Evolutionary conservation across 1,139 yeast genomes (phyloP).

Genomic region (Fermentozyma sake): DNA sequence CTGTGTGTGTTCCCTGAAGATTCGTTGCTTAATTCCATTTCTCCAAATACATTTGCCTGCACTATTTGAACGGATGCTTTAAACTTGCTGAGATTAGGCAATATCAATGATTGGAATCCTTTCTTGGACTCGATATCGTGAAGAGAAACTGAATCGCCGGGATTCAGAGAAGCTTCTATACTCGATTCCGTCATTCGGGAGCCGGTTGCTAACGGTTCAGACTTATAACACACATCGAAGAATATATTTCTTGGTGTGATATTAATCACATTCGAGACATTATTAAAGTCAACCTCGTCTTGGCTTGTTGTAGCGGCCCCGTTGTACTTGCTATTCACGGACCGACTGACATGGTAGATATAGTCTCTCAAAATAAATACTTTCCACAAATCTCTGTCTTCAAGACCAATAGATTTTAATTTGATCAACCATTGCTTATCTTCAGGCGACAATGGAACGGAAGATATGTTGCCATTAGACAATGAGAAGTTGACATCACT

Average conservation of each 20-base stretch:
- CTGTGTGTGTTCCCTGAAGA: conserved; percentile 6
- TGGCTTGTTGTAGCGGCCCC: conserved; percentile 2
- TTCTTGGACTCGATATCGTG: conserved; percentile 12
- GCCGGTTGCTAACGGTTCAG: conserved; percentile 29
- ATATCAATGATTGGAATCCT: conserved; percentile 22
- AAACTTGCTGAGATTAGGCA: conserved; percentile 31
- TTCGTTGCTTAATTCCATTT: conserved; percentile 36
- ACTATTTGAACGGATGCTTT: conserved; percentile 54
- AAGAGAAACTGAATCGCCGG: conserved; percentile 15
- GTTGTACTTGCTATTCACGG: conserved; percentile 8
- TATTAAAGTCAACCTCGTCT: conserved; percentile 8
- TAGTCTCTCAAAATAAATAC: conserved; percentile 65
- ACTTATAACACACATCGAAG: conserved; percentile 52
- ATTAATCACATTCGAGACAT: conserved; percentile 7
- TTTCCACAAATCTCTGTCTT: conserved; percentile 79
- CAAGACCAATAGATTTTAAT: conserved; percentile 65
- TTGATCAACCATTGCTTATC: conserved; percentile 76
- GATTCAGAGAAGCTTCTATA: conserved; percentile 12
- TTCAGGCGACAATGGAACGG: conserved; percentile 45
- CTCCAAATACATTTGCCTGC: conserved; percentile 61
- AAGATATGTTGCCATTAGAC: conserved; percentile 12
- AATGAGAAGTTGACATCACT: conserved; percentile 13
- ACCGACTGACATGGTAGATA: conserved; percentile 53
- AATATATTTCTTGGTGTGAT: conserved; percentile 58
- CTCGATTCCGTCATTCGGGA: conserved; percentile 17